Base-by-base conservation (phyloP, 495 filamentous ascomycete genomes). In the Friedmanniomyces endolithicus region DNA sequence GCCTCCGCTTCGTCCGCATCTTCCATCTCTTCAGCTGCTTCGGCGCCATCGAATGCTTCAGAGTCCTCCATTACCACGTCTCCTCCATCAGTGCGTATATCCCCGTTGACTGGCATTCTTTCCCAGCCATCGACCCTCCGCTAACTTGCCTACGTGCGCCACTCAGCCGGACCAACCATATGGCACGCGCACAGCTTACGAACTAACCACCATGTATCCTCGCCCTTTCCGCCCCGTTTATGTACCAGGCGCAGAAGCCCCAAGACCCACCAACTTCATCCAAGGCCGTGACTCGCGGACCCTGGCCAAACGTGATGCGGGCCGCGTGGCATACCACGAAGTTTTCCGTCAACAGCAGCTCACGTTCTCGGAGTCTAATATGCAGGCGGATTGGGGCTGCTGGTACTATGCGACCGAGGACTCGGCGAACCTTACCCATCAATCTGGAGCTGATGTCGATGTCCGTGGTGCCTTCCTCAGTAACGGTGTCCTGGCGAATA, bases 371-470 rank as follows among this genome's bases (percentile, higher is more conserved):
- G 90, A 95, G 64, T 78, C 77, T 46, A 71, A 68, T 25, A 87
- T 94, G 58, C 81, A 81, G 33, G 78, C 84, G 0, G 87, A 95
- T 76, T 96, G 90, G 90, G 90, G 90, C 8, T 85, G 81, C 4
- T 90, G 52, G 79, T 50, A 86, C 58, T 63, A 72, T 16, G 75
- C 73, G 12, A 72, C 74, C 1, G 79, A 86, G 39, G 74, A 80
- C n/a, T 47, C 37, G 19, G 60, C 50, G 14, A 44, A 52, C 7
- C 41, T 68, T 6, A 66, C 63, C 7, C 57, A 75, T 56, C 75
- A 78, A 57, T 72, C 74, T 40, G 79, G 77, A n/a, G 16, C 55
- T 20, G 77, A 74, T 61, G 58, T 46, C 25, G 68, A 69, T 55
- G 74, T 81, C 47, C 76, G 79, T 12, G 71, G 59, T 0, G 60